Conservation (phyloP, 306 rosid genomes). For the Leucaena leucocephala region DNA sequence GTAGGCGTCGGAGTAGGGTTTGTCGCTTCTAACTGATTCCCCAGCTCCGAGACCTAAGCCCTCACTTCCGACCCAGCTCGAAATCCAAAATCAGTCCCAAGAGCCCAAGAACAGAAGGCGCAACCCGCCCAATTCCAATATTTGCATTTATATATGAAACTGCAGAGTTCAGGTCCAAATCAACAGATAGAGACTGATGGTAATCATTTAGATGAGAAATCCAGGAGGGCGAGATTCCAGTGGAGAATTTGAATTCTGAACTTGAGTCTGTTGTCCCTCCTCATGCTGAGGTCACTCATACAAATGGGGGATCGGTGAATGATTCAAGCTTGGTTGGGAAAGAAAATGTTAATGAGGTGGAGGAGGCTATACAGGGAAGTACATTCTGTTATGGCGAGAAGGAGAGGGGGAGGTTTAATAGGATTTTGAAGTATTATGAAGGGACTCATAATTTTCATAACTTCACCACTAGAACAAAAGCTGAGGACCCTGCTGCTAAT, state of each 20-base stretch:
- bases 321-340: constrained; percentile 33
- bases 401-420: constrained; percentile 76
- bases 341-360: constrained; percentile 47
- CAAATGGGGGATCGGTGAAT: constrained; percentile 42
- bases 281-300: constrained; percentile 26
- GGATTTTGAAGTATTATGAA: constrained; percentile 63
- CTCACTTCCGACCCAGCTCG: no score
- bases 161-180: no score
- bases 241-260: constrained; percentile 41
- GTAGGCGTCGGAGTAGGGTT: no score
- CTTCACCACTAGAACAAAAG: constrained; percentile 93
- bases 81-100: no score
- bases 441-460: constrained; percentile 96
- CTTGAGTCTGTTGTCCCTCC: constrained; percentile 34
- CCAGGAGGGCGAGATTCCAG: constrained; percentile 35
- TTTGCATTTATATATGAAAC: no score
- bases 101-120: no score
- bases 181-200: no score
- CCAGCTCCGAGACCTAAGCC: no score
- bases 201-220: constrained; percentile 33
- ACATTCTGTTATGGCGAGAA: constrained; percentile 67
- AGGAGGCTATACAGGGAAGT: constrained; percentile 44
- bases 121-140: no score
- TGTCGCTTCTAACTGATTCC: no score
- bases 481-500: constrained; percentile 77